These are phyloP conservation scores for Colletotrichum graminicola DNA, from an alignment of 2,329 filamentous ascomycete species.

Conservation along the genomic window DNA sequence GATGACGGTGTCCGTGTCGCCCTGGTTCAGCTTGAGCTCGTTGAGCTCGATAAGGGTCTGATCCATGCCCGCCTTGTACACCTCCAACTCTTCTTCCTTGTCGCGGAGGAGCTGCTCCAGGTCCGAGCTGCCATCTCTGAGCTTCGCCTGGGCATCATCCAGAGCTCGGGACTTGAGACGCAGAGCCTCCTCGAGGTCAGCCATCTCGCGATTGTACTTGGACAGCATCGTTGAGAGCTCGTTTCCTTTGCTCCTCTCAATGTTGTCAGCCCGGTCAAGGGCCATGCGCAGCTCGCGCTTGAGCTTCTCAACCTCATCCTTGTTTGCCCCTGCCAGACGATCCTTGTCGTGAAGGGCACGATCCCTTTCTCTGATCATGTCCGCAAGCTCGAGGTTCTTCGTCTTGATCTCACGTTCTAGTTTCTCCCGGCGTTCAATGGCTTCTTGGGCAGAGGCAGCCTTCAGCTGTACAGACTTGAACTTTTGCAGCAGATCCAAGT, in stretches of 20 bases:
- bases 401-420: constrained; percentile 98
- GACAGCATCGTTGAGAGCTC: constrained; percentile 94
- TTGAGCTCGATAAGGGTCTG: constrained; percentile 93
- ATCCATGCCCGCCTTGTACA: constrained; percentile 98
- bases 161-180: constrained; percentile 88
- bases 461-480: constrained; percentile 97
- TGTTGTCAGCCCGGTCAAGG: constrained; percentile 89
- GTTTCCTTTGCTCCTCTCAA: constrained; percentile 92
- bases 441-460: constrained; percentile 95
- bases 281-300: constrained; percentile 94
- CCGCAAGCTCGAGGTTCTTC: constrained; percentile 97
- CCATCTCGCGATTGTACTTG: constrained; percentile 97
- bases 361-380: constrained; percentile 98
- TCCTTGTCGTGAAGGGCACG: constrained; percentile 94
- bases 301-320: constrained; percentile 94
- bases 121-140: constrained; percentile 85
- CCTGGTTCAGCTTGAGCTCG: constrained; percentile 82
- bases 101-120: constrained; percentile 88
- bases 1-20: constrained; percentile 81
- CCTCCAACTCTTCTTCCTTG: constrained; percentile 97
- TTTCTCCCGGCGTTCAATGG: constrained; percentile 94
- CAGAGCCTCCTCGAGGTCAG: constrained; percentile 93
- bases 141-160: constrained; percentile 83
- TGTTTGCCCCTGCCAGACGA: constrained; percentile 84
- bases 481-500: constrained; percentile 93